Evolutionary conservation across 352 stramenopile genomes (phyloP), one percentile per base, ranked within the genome.

Genomic region (Pythium dissotocum): DNA sequence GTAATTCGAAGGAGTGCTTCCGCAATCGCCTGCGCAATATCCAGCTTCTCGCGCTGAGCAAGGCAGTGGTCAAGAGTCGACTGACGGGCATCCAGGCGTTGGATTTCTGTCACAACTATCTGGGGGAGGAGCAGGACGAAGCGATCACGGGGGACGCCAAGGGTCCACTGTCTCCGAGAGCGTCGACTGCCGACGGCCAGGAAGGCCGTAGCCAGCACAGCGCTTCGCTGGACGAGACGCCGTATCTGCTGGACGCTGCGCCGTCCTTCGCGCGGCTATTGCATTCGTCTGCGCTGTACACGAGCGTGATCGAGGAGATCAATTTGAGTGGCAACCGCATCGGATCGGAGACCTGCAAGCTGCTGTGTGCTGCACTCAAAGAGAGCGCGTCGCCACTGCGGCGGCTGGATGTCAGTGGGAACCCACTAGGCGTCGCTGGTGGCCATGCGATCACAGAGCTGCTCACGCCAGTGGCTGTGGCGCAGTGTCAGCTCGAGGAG

Each of bases 1-100:
- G 83, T 13, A 91, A 89, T 56, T 78, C 71, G 40, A 77, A 75
- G 35, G 79, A 88, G 46, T 73, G 77, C 51, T 91, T 91, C 66
- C 73, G 77, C 61, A 75, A 86, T 36, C 76, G 81, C 54, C 61
- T 90, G 44, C 83, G 83, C 57, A 91, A 91, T 61, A 87, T 89
- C 57, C 80, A 91, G 33, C 64, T 91, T 21, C 72, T 87, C 16
- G 80, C 83, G 57, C 77, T 91, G 44, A 68, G 70, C 7, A 71
- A 73, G 32, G 77, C 83, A 0, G 36, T 91, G 32, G 68, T 87
- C 63, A 86, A 83, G 64, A 85, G 71, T 69, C 73, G 74, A 14
- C 61, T 89, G 0, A 42, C 71, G 32, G 78, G 76, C 24, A 73
- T 91, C 30, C 56, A 70, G 21, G 73, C 68, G 14, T 52, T 91